A percentile compares a stretch with the other conserved stretches of the same genome.
phyloP scores from a whole-genome alignment of 2,329 filamentous ascomycete species.

The Diaporthe ilicicola region DNA sequence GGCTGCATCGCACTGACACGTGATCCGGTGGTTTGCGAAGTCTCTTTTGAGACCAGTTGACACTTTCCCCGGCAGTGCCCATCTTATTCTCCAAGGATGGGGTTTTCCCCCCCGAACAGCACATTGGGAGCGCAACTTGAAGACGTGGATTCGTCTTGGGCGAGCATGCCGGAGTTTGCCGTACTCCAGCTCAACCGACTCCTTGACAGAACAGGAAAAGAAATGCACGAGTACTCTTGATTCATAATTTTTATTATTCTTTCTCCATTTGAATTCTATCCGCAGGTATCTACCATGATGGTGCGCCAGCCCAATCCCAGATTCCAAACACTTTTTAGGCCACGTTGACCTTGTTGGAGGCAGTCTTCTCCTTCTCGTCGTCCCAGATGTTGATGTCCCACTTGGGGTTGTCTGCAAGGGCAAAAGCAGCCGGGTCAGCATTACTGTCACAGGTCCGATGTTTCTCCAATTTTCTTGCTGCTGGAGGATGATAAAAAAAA shows the following conservation, averaged over 20 bases:
- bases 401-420: slow-evolving; percentile 53
- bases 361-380: slow-evolving; percentile 60
- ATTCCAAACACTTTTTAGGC: slow-evolving; percentile 25
- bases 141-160: fast-evolving
- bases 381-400: slow-evolving; percentile 67
- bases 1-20: too few species aligned
- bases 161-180: too few species aligned
- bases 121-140: too few species aligned
- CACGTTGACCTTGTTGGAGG: slow-evolving; percentile 56
- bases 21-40: too few species aligned
- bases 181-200: neutral
- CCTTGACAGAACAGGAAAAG: neutral
- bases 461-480: too few species aligned
- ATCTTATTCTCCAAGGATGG: neutral
- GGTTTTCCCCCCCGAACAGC: too few species aligned
- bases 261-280: slow-evolving; percentile 18
- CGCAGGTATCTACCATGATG: slow-evolving; percentile 17
- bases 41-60: too few species aligned
- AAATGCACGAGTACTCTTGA: neutral
- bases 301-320: neutral
- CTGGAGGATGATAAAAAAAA: neutral
- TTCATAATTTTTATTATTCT: neutral
- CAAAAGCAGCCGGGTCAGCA: neutral
- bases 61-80: neutral
- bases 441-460: too few species aligned